Evolutionary conservation across 768 basidiomycete genomes (phyloP).

Genomic region (Termitomyces sp.): DNA sequence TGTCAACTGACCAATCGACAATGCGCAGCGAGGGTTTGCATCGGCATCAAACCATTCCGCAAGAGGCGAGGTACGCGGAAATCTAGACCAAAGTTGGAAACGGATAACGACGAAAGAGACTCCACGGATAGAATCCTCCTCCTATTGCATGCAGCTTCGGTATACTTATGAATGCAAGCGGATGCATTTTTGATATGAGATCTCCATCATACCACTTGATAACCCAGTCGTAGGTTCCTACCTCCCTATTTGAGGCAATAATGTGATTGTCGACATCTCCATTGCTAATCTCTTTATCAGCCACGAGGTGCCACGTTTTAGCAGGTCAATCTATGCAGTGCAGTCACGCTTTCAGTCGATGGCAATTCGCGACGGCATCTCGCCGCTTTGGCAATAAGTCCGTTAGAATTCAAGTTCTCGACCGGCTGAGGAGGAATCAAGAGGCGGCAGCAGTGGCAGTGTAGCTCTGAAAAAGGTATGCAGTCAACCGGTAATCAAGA

Average conservation of each 20-base stretch:
- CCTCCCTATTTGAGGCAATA: not conserved
- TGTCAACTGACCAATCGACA: slow-evolving; percentile 18
- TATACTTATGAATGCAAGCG: not conserved
- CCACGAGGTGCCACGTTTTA: not conserved
- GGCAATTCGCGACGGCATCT: not conserved
- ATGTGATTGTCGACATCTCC: not conserved
- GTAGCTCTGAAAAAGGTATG: not conserved
- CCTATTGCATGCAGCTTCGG: not conserved
- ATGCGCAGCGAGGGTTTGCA: slow-evolving; percentile 9
- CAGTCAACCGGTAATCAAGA: not conserved
- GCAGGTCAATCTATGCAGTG: not conserved
- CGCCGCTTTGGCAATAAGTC: not conserved
- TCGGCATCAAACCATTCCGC: slow-evolving; percentile 14
- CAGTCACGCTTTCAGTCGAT: not conserved
- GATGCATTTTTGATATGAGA: not conserved
- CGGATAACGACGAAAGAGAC: too few relatives aligned
- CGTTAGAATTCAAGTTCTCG: too few relatives aligned
- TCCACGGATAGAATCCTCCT: not conserved
- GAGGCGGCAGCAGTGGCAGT: not conserved
- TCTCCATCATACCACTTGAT: not conserved
- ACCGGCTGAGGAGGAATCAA: too few relatives aligned
- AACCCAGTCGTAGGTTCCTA: not conserved
- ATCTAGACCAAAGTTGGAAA: not conserved
- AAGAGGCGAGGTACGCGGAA: slow-evolving; percentile 21
- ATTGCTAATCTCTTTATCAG: not conserved